Evolutionary conservation across 768 basidiomycete genomes (phyloP).

Genomic region (Boletus speciosus): DNA sequence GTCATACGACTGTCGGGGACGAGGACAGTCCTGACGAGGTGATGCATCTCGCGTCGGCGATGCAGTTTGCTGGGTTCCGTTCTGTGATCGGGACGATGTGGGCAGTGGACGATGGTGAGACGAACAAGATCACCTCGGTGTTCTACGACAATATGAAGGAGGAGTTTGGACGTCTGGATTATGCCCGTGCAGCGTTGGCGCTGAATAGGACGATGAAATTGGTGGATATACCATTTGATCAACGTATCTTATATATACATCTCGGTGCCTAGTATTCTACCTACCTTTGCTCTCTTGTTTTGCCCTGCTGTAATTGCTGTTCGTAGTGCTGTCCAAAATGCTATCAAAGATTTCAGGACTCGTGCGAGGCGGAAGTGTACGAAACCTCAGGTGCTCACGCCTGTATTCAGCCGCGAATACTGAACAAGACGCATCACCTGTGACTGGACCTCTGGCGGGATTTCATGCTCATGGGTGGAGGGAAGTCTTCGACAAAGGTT

Average conservation of each 20-base stretch:
- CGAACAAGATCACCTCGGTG: background rate
- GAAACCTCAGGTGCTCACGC: background rate
- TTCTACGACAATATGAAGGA: background rate
- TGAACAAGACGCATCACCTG: no score
- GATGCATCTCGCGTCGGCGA: background rate
- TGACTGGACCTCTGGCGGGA: no score
- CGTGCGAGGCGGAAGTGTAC: background rate
- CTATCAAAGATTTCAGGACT: background rate
- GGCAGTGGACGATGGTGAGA: background rate
- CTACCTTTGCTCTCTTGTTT: no score
- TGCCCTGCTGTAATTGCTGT: background rate
- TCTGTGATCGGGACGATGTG: slow-evolving; percentile 2
- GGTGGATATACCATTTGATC: background rate
- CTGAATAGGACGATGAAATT: background rate
- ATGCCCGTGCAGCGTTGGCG: background rate
- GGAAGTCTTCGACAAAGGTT: no score
- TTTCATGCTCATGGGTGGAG: no score
- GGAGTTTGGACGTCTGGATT: background rate
- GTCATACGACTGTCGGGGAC: slow-evolving; percentile 3
- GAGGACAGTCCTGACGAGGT: slow-evolving; percentile 9
- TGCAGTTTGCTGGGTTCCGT: background rate
- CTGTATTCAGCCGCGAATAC: no score
- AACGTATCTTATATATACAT: background rate
- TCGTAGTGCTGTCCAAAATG: background rate
- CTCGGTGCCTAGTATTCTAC: background rate